Percentiles rank a stretch among this genome's conserved stretches.
phyloP scores from a whole-genome alignment of 257 asterid species.

The Jaltomata sinuosa region DNA sequence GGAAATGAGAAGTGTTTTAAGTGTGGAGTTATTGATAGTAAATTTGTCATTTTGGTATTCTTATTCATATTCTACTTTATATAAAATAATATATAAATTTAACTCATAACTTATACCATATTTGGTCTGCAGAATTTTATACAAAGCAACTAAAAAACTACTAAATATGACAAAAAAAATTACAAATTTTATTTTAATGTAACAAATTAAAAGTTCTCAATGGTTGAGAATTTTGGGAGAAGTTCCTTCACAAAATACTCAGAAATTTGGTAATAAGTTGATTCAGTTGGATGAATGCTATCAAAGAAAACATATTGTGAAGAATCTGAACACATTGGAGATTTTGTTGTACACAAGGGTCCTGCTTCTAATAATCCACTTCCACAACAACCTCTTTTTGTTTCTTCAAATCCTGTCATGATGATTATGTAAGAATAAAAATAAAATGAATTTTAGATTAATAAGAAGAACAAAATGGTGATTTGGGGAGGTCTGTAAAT shows the following conservation, averaged over 20 bases:
- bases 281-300: constrained; percentile 11
- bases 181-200: background rate
- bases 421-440: background rate
- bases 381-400: constrained; percentile 21
- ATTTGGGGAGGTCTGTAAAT: background rate
- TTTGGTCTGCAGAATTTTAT: no score
- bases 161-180: no score
- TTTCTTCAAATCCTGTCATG: constrained; percentile 17
- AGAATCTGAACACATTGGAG: constrained; percentile 7
- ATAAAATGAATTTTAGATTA: background rate
- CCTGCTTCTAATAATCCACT: constrained; percentile 15
- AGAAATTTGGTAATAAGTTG: background rate
- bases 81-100: no score
- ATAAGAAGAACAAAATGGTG: background rate
- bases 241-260: constrained; percentile 1
- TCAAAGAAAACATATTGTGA: constrained; percentile 9
- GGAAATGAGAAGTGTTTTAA: no score
- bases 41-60: no score
- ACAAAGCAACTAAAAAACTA: no score
- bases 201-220: background rate
- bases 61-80: no score
- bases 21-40: no score
- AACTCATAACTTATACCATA: no score
- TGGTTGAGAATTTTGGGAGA: constrained; percentile 1
- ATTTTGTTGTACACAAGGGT: background rate